Evolutionary conservation across 306 rosid species (phyloP).

Genomic region (Benincasa hispida): DNA sequence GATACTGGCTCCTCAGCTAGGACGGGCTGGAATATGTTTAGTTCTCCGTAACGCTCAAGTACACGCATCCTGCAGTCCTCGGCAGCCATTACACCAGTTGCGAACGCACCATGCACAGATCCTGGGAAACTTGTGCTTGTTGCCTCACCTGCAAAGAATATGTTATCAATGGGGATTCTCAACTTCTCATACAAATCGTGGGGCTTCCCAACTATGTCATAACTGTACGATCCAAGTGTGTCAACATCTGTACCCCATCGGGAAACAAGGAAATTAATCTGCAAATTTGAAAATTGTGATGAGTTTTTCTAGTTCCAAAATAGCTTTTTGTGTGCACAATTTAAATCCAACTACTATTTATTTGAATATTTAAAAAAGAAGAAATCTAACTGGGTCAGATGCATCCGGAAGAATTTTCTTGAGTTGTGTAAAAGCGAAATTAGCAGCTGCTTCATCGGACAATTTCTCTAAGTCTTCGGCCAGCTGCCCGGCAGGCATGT

Average conservation of each 20-base stretch:
- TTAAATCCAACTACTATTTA: background rate
- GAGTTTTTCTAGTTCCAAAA: background rate
- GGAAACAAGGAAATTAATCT: slow-evolving; percentile 87
- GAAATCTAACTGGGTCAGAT: slow-evolving; percentile 57
- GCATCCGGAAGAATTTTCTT: slow-evolving; percentile 91
- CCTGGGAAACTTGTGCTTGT: slow-evolving; percentile 70
- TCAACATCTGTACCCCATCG: slow-evolving; percentile 81
- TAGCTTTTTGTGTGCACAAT: background rate
- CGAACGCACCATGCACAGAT: slow-evolving; percentile 86
- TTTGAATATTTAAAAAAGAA: background rate
- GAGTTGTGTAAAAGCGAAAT: slow-evolving; percentile 70
- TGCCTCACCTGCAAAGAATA: slow-evolving; percentile 98
- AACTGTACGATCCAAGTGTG: slow-evolving; percentile 87
- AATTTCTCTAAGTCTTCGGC: slow-evolving; percentile 94
- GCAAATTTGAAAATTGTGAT: slow-evolving; percentile 19
- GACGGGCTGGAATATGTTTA: slow-evolving; percentile 65
- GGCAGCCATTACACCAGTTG: slow-evolving; percentile 91
- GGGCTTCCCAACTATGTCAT: slow-evolving; percentile 74
- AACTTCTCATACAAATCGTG: slow-evolving; percentile 86
- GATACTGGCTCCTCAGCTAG: slow-evolving; percentile 68
- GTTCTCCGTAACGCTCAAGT: slow-evolving; percentile 82
- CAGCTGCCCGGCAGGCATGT: slow-evolving; percentile 98
- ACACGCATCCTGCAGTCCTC: slow-evolving; percentile 98
- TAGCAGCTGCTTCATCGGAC: slow-evolving; percentile 99
- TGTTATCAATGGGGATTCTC: slow-evolving; percentile 84